Base-by-base conservation (phyloP, 2,329 filamentous ascomycete genomes). In the Scortechinia acanthostroma region DNA sequence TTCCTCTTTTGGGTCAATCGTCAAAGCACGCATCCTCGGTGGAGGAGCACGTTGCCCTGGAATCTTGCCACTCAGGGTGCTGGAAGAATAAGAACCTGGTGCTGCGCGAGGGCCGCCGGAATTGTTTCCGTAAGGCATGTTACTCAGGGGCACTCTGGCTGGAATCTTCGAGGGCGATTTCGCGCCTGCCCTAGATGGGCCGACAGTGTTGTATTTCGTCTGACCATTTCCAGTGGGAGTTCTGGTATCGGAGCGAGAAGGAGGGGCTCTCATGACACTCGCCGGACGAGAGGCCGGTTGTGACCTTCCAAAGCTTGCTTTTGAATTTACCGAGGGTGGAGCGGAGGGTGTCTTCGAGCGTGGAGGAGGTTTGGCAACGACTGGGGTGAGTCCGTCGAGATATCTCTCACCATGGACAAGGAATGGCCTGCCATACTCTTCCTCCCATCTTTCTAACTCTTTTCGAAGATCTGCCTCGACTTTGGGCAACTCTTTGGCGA, bases 401-500 rank as follows among this genome's bases (percentile, higher is more conserved):
- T 96, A 98, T 51, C 88, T 77, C 58, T 95, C 86, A 22, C 93
- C 93, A 52, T 93, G 89, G 14, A 98, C 91, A 42, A 94, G 71
- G 71, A 98, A 98, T 3, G 91, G 88, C 10, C 90, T 81, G 2
- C 90, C 91, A 60, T 91, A 96, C 58, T 97, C 93, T 45, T 95
- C 86, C 60, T 98, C 93, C 83, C 89, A 98, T 42, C 75, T 69
- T 59, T 91, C 87, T 21, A 98, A 74, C n/a, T 77, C 74, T 60
- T 83, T 91, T 51, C 79, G 78, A 47, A 98, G 68, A n/a, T 97
- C 90, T 1, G 76, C 76, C 47, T 91, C 83, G 37, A 98, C 76
- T 69, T 95, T 97, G 46, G 93, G 93, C 22, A 98, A 71, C 58
- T 98, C 93, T 64, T 97, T 98, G 21, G 91, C 78, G 50, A 98